phyloP scores from a whole-genome alignment of 129 eudicot genomes.

The Logfia minima region DNA sequence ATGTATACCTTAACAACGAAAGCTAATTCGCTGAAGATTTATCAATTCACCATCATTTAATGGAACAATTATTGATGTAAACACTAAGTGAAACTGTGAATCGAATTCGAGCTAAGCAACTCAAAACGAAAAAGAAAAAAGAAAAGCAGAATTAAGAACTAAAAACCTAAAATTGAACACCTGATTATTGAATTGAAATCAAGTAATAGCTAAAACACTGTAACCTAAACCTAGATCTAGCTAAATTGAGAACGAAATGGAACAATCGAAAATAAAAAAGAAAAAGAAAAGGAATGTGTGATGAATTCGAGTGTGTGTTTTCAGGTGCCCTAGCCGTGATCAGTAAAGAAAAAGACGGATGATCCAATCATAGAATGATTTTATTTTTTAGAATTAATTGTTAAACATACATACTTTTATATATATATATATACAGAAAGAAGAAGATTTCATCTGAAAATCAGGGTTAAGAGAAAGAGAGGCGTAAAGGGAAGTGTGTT shows the following conservation, averaged over 20 bases:
- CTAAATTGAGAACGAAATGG: constrained; percentile 3
- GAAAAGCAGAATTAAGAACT: neutral
- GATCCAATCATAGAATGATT: constrained; percentile 48
- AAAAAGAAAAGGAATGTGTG: neutral
- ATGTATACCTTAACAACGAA: constrained; percentile 32
- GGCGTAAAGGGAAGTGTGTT: neutral
- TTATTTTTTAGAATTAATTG: neutral
- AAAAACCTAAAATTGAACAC: constrained; percentile 26
- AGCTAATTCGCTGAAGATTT: constrained; percentile 22
- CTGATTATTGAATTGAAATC: constrained; percentile 23
- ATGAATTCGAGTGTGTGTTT: neutral
- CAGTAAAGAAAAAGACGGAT: constrained; percentile 41
- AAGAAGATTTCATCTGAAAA: neutral
- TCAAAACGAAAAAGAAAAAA: neutral
- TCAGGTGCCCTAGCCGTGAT: constrained; percentile 49
- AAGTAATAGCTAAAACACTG: neutral
- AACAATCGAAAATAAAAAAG: neutral
- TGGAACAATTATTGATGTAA: neutral
- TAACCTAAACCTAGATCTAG: constrained; percentile 37
- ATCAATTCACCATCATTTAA: constrained; percentile 21
- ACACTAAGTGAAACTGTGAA: constrained; percentile 6
- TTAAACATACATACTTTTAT: too few relatives aligned
- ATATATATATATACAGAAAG: neutral
- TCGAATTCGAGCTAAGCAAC: constrained; percentile 17
- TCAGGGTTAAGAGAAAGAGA: neutral